Base-by-base conservation (phyloP, 805 yeast species). In the Middelhovenomyces tepae region DNA sequence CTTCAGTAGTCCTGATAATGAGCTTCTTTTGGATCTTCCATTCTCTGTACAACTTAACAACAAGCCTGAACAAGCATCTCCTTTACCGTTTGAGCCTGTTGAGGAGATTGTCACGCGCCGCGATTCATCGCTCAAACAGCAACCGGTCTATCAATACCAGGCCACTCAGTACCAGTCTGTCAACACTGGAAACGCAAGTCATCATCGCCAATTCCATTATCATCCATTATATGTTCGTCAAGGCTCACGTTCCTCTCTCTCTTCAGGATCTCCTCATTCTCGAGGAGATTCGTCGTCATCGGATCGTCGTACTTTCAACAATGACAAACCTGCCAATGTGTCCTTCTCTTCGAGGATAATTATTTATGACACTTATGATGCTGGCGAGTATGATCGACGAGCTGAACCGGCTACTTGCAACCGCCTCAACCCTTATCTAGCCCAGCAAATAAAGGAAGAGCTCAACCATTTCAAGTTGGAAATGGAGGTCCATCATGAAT, bases 401-500 rank as follows among this genome's bases (percentile, higher is more conserved):
- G 95, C 96, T 0, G 96, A 86, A 42, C 65, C 77, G 18, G 94
- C 94, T 3, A 86, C 96, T 2, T 89, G 96, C 59, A 85, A 87
- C 56, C 85, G 79, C 51, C 65, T 86, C 54, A 86, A 95, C 1
- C 95, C 96, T 4, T 65, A 69, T 37, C 59, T 86, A 51, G 95
- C 96, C 0, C 86, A 83, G 54, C 74, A 73, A 56, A 85, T 89
- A 47, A 80, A 78, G 57, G 81, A 78, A 23, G 97, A 89, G 56
- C 63, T 89, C 52, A 87, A 91, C 56, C 69, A 65, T 34, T 59
- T 86, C 51, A 87, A 85, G 60, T 62, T 75, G 15, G 73, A 71
- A 40, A 89, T 89, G 98, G 77, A 69, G 21, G 69, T 89, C 21
- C 97, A 89, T 53, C 79, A 74, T 32, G 73, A 69, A 14, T 83